A percentile compares a stretch with the other conserved stretches of the same genome.
Evolutionary conservation across 208 protist genomes (phyloP).

Genomic region (Balamuthia mandrillaris): DNA sequence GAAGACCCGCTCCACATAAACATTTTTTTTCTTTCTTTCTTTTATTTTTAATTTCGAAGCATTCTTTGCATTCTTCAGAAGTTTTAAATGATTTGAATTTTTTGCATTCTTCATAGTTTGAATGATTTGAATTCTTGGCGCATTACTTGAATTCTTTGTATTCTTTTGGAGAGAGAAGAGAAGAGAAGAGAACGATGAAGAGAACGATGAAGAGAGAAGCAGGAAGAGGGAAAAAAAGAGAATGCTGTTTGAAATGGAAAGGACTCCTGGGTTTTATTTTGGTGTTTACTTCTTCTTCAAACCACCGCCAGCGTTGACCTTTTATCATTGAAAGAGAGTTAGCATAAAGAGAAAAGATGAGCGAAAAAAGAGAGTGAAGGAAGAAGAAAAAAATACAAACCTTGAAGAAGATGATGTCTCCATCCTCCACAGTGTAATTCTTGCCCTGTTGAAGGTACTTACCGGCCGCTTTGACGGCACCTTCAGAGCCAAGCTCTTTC

Average conservation of each 20-base stretch:
- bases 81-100: not conserved
- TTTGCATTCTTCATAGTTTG: not conserved
- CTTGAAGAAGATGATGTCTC: slow-evolving; percentile 99
- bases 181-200: no score
- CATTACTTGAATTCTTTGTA: not conserved
- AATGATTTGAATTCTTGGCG: not conserved
- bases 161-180: no score
- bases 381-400: not conserved
- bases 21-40: not conserved
- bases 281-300: no score
- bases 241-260: no score
- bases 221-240: no score
- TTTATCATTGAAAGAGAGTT: no score
- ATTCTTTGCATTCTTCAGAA: not conserved
- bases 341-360: not conserved
- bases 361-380: not conserved
- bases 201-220: no score
- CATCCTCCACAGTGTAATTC: slow-evolving; percentile 95
- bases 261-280: no score
- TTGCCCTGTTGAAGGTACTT: slow-evolving; percentile 94
- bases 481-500: slow-evolving; percentile 89
- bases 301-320: no score
- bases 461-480: slow-evolving; percentile 78
- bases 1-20: not conserved
- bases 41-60: not conserved